Base-by-base conservation (phyloP, 768 basidiomycete genomes). In the Leccinum barrowsii region DNA sequence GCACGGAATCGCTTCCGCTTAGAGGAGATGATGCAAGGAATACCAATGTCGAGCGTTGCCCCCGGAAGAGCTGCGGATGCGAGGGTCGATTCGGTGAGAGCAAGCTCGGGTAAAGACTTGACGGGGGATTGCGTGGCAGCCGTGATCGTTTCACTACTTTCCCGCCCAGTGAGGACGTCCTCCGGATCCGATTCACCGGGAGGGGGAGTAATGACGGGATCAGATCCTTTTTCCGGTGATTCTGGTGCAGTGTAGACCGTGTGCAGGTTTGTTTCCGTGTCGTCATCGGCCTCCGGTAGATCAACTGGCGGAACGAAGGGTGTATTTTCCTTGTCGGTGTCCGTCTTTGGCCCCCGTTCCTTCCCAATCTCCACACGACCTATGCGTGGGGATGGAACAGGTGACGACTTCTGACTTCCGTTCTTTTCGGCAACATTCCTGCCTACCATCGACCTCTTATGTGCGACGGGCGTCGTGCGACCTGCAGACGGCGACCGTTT, bases 21-120 rank as follows among this genome's bases (percentile, higher is more conserved):
- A 44, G 86, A 88, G 3, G 90, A 83, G 61, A 94, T 89, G 70
- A 94, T 92, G 74, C 93, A 94, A 0, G 93, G 91, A 34, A 94
- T 94, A 8, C 92, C 92, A 26, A 94, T 85, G 35, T 90, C 87
- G 35, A 95, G 82, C 11, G 85, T 89, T 3, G 86, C 85, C 1
- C 92, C 92, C 8, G 60, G 60, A 3, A 63, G 74, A 4, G 60
- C 60, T 17, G 62, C 37, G 4, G 63, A 65, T 7, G 62, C 62
- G 44, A 73, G 62, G 19, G 73, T 64, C 2, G 64, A 67, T 42
- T 71, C 66, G 1, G 64, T 68, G 21, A 70, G 66, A 3, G 70
- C 13, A 0, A 48, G 60, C 7, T 60, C 58, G 4, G 63, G 60
- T 2, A 65, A 65, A 0, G 58, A 60, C 47, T 65, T 70, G 37